phyloP scores from a whole-genome alignment of 2,329 filamentous ascomycete species.

The Ophiocordyceps sinensis region DNA sequence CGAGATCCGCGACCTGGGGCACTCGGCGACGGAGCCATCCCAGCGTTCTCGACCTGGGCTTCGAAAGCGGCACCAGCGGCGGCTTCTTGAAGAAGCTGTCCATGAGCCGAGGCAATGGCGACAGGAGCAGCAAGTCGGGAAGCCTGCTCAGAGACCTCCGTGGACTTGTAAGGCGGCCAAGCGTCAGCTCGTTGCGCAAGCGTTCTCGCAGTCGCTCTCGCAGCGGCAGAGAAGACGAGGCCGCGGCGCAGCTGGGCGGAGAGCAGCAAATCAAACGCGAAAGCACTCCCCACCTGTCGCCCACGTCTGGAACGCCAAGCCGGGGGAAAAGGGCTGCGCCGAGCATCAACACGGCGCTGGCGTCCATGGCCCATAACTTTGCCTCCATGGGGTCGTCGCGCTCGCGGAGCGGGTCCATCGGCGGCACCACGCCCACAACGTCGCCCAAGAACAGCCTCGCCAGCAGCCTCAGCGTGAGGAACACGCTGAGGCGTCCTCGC shows the following conservation, averaged over 20 bases:
- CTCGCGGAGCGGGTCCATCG: constrained; percentile 45
- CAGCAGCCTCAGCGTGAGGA: constrained; percentile 28
- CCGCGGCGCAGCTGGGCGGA: constrained; percentile 6
- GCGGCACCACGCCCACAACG: constrained; percentile 30
- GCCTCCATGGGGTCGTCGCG: constrained; percentile 43
- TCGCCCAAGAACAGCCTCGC: constrained; percentile 38
- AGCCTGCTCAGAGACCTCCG: constrained; percentile 33
- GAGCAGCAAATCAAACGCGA: constrained; percentile 26
- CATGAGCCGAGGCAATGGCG: constrained; percentile 28
- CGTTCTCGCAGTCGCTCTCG: constrained; percentile 24
- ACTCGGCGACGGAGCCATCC: constrained; percentile 53
- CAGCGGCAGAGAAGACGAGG: constrained; percentile 13
- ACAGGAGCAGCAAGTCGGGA: constrained; percentile 30
- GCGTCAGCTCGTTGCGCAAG: constrained; percentile 28
- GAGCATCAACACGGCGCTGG: constrained; percentile 44
- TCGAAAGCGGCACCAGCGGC: constrained; percentile 40
- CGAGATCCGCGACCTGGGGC: constrained; percentile 54
- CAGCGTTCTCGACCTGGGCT: constrained; percentile 38
- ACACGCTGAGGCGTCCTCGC: constrained; percentile 35
- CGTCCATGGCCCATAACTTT: constrained; percentile 38
- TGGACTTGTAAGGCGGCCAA: constrained; percentile 35
- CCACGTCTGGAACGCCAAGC: constrained; percentile 34
- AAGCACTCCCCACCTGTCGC: constrained; percentile 29
- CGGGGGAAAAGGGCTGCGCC: constrained; percentile 38
- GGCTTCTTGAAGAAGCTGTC: constrained; percentile 49